These are phyloP conservation scores for Fusarium chuoi DNA, from an alignment of 2,329 filamentous ascomycete genomes.

Conservation along the genomic window DNA sequence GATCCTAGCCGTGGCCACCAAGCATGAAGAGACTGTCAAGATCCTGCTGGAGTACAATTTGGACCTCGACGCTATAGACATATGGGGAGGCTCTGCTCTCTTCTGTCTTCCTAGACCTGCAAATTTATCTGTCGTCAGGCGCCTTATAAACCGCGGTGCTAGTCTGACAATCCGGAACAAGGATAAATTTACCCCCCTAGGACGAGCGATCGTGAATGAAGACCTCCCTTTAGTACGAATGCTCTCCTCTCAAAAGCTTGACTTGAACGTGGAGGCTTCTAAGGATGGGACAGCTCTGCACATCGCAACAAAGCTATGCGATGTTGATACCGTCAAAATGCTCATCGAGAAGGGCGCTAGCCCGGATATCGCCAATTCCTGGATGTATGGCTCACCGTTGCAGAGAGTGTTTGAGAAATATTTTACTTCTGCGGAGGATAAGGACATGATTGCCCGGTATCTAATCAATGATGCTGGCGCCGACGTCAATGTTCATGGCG, in stretches of 20 bases:
- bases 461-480: neutral
- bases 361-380: rapidly evolving
- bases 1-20: neutral
- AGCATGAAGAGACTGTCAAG: neutral
- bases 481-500: neutral
- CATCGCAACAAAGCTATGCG: neutral
- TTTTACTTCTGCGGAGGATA: rapidly evolving
- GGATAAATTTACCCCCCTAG: neutral
- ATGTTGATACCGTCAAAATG: neutral
- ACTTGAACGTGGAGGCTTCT: neutral
- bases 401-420: neutral
- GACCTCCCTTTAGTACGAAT: rapidly evolving
- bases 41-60: neutral
- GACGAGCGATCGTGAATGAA: neutral
- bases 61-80: rapidly evolving
- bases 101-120: neutral
- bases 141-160: neutral
- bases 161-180: neutral
- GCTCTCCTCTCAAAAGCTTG: neutral
- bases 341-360: neutral
- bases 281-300: neutral
- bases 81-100: rapidly evolving
- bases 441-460: neutral
- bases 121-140: neutral
- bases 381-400: neutral